phyloP scores from a whole-genome alignment of 2,329 filamentous ascomycete species.

The Aspergillus japonicus region DNA sequence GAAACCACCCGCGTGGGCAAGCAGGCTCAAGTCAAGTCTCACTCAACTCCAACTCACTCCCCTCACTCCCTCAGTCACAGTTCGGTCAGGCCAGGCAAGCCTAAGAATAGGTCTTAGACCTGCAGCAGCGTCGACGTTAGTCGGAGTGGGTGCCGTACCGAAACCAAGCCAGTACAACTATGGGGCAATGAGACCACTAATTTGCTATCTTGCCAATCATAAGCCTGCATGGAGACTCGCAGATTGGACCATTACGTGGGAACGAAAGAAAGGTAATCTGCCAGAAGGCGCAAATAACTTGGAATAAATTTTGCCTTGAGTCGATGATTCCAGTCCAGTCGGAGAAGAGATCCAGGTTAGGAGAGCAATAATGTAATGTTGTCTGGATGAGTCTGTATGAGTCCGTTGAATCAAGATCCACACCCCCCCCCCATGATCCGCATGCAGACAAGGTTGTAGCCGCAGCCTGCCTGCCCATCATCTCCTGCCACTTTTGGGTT shows the following conservation, averaged over 20 bases:
- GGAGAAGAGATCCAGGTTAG: not conserved
- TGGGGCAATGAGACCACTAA: not conserved
- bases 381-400: too few species aligned
- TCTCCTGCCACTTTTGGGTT: not conserved
- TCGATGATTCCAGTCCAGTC: not conserved
- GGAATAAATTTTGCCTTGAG: not conserved
- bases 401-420: not conserved
- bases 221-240: not conserved
- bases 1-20: conserved; percentile 3
- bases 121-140: conserved; percentile 9
- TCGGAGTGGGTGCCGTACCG: conserved; percentile 1
- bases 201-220: not conserved
- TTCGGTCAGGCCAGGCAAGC: conserved; percentile 18
- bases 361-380: not conserved
- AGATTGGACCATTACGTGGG: not conserved
- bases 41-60: not conserved
- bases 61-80: not conserved
- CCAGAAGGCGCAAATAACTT: not conserved
- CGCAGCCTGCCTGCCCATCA: not conserved
- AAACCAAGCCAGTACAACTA: not conserved
- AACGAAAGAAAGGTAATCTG: not conserved
- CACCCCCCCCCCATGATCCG: not conserved
- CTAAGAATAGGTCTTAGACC: conserved; percentile 20
- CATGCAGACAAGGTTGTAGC: conserved; percentile 4
- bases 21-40: not conserved